phyloP scores from a whole-genome alignment of 257 asterid genomes.

The Solanum verrucosum region DNA sequence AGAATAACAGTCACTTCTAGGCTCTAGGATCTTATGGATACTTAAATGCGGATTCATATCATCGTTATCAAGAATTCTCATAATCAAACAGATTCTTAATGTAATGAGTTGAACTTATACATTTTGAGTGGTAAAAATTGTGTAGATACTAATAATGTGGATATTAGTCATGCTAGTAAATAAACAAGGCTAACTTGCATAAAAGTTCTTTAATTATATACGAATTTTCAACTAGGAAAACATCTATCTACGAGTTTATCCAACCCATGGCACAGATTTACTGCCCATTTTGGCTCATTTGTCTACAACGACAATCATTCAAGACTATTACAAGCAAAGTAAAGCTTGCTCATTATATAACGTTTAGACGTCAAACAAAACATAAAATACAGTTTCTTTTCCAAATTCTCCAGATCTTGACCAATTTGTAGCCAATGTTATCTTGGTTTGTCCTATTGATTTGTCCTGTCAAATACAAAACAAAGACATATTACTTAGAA shows the following conservation, averaged over 20 bases:
- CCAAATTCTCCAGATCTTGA: background rate
- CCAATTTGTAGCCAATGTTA: background rate
- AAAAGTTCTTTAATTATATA: background rate
- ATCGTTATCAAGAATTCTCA: background rate
- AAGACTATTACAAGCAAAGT: background rate
- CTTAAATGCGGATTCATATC: too few relatives aligned
- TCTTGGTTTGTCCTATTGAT: background rate
- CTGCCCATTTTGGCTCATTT: background rate
- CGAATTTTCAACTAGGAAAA: background rate
- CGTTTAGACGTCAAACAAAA: background rate
- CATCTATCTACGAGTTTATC: background rate
- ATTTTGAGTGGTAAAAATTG: background rate
- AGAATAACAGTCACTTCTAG: too few relatives aligned
- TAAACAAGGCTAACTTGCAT: fast-evolving
- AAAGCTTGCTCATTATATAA: background rate
- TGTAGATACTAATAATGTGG: too few relatives aligned
- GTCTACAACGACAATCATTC: background rate
- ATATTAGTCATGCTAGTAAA: background rate
- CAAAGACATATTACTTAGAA: background rate
- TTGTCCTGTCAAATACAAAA: background rate
- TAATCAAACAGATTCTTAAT: background rate
- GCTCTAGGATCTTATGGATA: too few relatives aligned
- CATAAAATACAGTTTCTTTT: background rate
- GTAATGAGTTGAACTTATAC: background rate
- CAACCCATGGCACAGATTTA: background rate